Evolutionary conservation across 768 basidiomycete genomes (phyloP), one percentile per base, ranked within the genome.

Genomic region (Panellus pusillus): DNA sequence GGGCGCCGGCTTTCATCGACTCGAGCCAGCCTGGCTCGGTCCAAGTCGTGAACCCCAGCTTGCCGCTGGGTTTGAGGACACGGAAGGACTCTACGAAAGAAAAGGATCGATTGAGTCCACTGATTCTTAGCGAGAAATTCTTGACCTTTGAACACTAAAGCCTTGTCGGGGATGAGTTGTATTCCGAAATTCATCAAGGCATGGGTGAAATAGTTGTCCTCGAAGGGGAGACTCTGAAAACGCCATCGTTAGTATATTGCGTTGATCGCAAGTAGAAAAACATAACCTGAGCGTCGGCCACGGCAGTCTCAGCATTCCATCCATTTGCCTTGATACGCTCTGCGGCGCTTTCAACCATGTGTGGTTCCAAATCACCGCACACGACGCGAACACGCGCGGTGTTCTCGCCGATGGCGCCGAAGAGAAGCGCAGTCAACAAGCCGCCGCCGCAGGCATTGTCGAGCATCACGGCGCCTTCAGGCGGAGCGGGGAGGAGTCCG

Each of bases 391-490:
- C 32, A 19, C 44, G 24, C 24, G 24, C 47, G 31, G 6, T 36
- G 8, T 28, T 40, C 7, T 52, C 43, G 5, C 47, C 41, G 29
- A 50, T 11, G 12, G 28, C 43, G n/a, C 41, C 13, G 37, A 57
- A 52, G 1, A 58, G 39, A 13, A 53, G n/a, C n/a, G 46, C 31
- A 1, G 57, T 20, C 2, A 53, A 29, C 17, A 58, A 17, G 1
- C 51, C 57, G 1, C 19, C 42, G 11, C 57, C 57, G 37, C 51
- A 52, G 9, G 51, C 57, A 24, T 53, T 58, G 18, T 58, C 57
- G 29, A 58, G 52, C 5, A 58, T 38, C 15, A 49, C 8, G 6
- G 57, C 57, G 15, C 37, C 18, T 20, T 29, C 31, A n/a, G 51
- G 51, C 42, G 57, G 51, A 31, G 20, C 41, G 6, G 57, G 57